phyloP scores from a whole-genome alignment of 306 rosid species.

The Vicia sativa region DNA sequence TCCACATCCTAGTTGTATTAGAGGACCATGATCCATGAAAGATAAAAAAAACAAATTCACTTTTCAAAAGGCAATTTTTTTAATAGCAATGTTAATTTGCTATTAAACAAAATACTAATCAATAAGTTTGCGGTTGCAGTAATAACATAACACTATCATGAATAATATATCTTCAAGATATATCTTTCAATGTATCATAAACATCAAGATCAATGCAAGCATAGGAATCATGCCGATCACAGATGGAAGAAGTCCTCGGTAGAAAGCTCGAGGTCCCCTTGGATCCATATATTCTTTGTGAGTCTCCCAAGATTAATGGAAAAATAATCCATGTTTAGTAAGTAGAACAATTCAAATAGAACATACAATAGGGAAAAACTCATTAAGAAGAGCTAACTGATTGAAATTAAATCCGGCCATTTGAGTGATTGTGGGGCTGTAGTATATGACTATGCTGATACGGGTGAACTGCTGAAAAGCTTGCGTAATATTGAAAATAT shows the following conservation, averaged over 20 bases:
- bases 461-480: too few relatives aligned
- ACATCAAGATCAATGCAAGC: conserved; percentile 59
- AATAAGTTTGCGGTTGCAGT: conserved; percentile 6
- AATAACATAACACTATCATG: conserved; percentile 47
- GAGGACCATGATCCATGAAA: conserved; percentile 51
- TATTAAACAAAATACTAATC: conserved; percentile 3
- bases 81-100: not conserved
- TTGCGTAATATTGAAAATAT: too few relatives aligned
- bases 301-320: conserved; percentile 46
- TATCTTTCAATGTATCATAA: conserved; percentile 53
- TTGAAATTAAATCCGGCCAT: too few relatives aligned
- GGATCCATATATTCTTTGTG: conserved; percentile 55
- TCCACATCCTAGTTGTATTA: conserved; percentile 57
- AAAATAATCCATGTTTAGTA: too few relatives aligned
- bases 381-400: too few relatives aligned
- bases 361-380: too few relatives aligned
- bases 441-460: too few relatives aligned
- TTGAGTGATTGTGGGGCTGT: too few relatives aligned
- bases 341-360: too few relatives aligned
- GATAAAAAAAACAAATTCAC: conserved; percentile 27
- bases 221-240: conserved; percentile 61
- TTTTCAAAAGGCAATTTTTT: not conserved
- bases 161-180: conserved; percentile 52
- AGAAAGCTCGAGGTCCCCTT: conserved; percentile 61
- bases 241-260: conserved; percentile 56